Evolutionary conservation across 2,329 filamentous ascomycete genomes (phyloP), one percentile per base, ranked within the genome.

Genomic region (Graphium sp.): DNA sequence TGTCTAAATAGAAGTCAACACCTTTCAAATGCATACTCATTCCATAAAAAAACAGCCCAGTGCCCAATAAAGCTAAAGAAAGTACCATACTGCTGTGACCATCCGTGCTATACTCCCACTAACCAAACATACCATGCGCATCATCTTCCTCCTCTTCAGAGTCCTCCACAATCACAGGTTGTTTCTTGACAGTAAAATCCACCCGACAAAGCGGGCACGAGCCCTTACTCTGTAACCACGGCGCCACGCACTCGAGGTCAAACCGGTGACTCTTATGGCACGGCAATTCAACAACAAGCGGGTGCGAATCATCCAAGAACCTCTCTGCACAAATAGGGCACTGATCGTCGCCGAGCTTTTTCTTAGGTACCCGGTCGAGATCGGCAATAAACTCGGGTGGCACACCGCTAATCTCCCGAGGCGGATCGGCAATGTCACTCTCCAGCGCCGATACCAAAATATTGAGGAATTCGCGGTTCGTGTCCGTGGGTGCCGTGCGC

Each of bases 191-290:
- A 18, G 55, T 59, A 49, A 76, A 48, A 41, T 72, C 66, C 44
- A 64, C 59, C 34, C 72, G 52, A 45, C 71, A 74, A 52, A 75
- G 55, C 22, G 71, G 71, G 44, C 71, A 76, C 18, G 58, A 73
- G 21, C 71, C 71, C 48, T 75, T 72, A 40, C 66, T 60, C 45
- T 61, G 52, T 44, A 77, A 45, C 72, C 72, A 77, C 6, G 72
- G 71, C 4, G 60, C 65, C 2, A 76, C 68, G 40, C 72, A 77
- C 50, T 77, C 72, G n/a, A 76, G 48, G 40, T 77, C 72, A 42
- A 73, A 76, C 28, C 50, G 51, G 45, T 77, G 72, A 22, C 46
- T 52, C 18, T 54, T 56, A 39, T 69, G 55, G 43, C 72, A 77
- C 22, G 70, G 70, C 41, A 77, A 54, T 53, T 71, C 60, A 17